Evolutionary conservation across 352 stramenopile species (phyloP).

Genomic region (Pythium folliculosum): DNA sequence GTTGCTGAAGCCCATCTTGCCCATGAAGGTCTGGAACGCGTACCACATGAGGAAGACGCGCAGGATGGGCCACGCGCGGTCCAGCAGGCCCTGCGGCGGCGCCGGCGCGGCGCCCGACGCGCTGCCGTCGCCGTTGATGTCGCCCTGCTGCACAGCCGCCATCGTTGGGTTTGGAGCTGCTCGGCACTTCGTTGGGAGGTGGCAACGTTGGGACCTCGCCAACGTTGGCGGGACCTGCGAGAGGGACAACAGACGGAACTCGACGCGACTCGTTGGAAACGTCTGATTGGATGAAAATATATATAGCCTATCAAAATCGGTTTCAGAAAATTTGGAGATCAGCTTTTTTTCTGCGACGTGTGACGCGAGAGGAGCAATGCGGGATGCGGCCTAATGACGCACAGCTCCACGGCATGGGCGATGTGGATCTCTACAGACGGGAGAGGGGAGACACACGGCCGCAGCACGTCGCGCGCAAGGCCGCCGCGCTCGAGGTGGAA

Average conservation of each 20-base stretch:
- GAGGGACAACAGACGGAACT: constrained; percentile 15
- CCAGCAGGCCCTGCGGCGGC: constrained; percentile 44
- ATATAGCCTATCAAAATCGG: constrained; percentile 7
- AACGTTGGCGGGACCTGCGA: constrained; percentile 3
- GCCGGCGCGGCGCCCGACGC: constrained; percentile 16
- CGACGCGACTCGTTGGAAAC: not conserved
- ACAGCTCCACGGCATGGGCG: too few species aligned
- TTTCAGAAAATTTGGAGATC: not conserved
- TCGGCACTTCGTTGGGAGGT: constrained; percentile 3
- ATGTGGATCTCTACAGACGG: too few species aligned
- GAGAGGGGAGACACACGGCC: too few species aligned
- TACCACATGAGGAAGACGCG: constrained; percentile 86
- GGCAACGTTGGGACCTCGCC: constrained; percentile 2
- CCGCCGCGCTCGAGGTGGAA: too few species aligned
- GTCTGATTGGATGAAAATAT: constrained; percentile 20
- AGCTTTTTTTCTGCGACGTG: constrained; percentile 2
- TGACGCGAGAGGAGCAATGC: not conserved
- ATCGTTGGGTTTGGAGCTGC: constrained; percentile 2
- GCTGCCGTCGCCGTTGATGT: constrained; percentile 4
- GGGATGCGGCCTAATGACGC: too few species aligned
- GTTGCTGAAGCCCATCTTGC: constrained; percentile 35
- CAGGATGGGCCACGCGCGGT: constrained; percentile 64
- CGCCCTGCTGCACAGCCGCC: not conserved
- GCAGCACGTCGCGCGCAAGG: too few species aligned
- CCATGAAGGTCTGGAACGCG: constrained; percentile 62